A percentile compares a stretch with the other conserved stretches of the same genome.
Conservation (phyloP, 2,329 filamentous ascomycete genomes). For the Xylaria sp. region DNA sequence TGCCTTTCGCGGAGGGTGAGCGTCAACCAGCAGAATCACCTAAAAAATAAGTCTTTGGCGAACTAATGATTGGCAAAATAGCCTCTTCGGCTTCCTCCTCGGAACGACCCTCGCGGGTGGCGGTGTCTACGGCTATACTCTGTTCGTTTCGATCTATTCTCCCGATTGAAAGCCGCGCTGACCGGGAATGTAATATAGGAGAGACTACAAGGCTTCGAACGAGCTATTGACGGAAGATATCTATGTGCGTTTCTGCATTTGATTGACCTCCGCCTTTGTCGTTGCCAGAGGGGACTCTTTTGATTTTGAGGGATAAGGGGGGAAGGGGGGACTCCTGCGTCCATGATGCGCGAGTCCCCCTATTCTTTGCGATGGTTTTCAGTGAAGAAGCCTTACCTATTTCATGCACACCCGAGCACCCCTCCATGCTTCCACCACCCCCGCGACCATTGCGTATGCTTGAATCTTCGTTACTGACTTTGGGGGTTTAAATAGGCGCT, state of each 20-base stretch:
- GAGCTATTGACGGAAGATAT: constrained; percentile 93
- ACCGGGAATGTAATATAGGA: constrained; percentile 30
- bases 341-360: constrained; percentile 7
- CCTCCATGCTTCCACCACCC: not conserved
- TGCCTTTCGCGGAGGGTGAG: constrained; percentile 58
- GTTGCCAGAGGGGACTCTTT: constrained; percentile 12
- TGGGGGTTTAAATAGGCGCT: constrained; percentile 55
- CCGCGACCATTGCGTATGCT: constrained; percentile 1
- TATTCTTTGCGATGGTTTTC: constrained; percentile 23
- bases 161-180: constrained; percentile 13
- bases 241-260: constrained; percentile 65
- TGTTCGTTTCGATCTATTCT: constrained; percentile 36
- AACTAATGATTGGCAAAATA: constrained; percentile 34
- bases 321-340: constrained; percentile 11
- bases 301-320: constrained; percentile 8
- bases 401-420: constrained; percentile 6
- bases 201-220: constrained; percentile 91
- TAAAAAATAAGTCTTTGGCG: not conserved
- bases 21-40: constrained; percentile 10
- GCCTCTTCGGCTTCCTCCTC: constrained; percentile 85
- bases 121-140: constrained; percentile 84
- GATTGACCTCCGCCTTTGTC: constrained; percentile 26
- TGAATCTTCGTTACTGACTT: constrained; percentile 12
- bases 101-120: constrained; percentile 74
- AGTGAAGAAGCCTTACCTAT: constrained; percentile 23